phyloP scores from a whole-genome alignment of 1,284 basidiomycete species.

The Melampsora larici-populina region DNA sequence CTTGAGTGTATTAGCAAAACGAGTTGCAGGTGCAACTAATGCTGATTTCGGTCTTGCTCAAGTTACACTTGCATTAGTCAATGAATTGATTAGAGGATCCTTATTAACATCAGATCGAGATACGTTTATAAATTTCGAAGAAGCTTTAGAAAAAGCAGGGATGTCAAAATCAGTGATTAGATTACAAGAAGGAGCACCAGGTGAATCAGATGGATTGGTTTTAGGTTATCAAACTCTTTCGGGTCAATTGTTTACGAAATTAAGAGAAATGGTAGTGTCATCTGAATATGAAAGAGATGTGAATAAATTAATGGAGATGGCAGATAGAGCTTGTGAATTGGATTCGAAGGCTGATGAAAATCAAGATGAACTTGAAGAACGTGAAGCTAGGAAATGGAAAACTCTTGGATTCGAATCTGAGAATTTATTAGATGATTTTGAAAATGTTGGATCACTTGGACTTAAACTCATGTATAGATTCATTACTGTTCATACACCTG shows the following conservation, averaged over 20 bases:
- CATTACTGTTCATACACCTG: slow-evolving; percentile 68
- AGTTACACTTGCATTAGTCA: slow-evolving; percentile 28
- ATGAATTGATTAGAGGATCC: slow-evolving; percentile 18
- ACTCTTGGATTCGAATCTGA: slow-evolving; percentile 76
- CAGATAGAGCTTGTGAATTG: slow-evolving; percentile 65
- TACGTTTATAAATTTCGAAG: slow-evolving; percentile 14
- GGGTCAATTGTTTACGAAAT: background rate
- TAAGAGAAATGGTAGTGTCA: background rate
- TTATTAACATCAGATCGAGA: slow-evolving; percentile 9
- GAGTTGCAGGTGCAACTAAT: slow-evolving; percentile 52
- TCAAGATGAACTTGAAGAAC: slow-evolving; percentile 57
- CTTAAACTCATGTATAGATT: slow-evolving; percentile 69
- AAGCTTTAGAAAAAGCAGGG: slow-evolving; percentile 13
- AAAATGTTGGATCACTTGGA: slow-evolving; percentile 76
- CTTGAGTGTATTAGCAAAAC: slow-evolving; percentile 49
- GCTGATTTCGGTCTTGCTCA: slow-evolving; percentile 37
- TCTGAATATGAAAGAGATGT: slow-evolving; percentile 64
- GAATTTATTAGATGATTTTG: slow-evolving; percentile 75
- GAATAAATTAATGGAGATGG: slow-evolving; percentile 65
- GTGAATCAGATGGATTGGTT: slow-evolving; percentile 26
- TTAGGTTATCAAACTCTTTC: background rate
- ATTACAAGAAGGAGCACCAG: slow-evolving; percentile 66
- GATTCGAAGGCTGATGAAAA: slow-evolving; percentile 53
- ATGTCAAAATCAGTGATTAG: slow-evolving; percentile 62
- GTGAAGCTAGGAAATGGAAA: slow-evolving; percentile 65